phyloP scores from a whole-genome alignment of 495 filamentous ascomycete genomes.

The Durotheca rogersii region DNA sequence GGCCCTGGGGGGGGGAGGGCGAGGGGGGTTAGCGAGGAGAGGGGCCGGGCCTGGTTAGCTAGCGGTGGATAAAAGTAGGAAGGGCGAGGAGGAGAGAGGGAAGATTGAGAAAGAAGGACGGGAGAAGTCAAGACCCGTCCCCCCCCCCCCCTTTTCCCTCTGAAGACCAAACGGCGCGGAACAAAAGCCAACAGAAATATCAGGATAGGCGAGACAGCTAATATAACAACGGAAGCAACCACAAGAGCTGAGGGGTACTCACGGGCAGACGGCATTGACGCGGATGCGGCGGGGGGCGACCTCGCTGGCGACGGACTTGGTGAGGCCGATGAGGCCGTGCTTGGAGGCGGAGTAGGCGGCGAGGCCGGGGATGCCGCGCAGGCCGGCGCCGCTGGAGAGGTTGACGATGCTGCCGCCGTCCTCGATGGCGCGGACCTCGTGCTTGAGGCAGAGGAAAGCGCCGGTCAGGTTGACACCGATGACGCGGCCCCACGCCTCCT shows the following conservation, averaged over 20 bases:
- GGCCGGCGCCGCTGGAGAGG: constrained; percentile 49
- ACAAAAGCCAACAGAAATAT: too few relatives aligned
- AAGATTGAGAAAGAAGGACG: background rate
- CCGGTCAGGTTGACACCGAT: constrained; percentile 28
- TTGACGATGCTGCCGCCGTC: constrained; percentile 55
- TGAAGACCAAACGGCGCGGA: too few relatives aligned
- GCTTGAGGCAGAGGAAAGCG: constrained; percentile 29
- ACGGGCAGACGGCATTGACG: constrained; percentile 58
- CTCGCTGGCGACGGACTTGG: constrained; percentile 53
- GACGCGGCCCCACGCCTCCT: constrained; percentile 20
- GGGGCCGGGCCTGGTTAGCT: background rate
- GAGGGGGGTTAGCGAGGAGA: too few relatives aligned
- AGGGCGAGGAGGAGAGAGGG: background rate
- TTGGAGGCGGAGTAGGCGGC: constrained; percentile 55
- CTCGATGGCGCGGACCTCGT: constrained; percentile 42
- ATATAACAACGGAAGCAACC: too few relatives aligned
- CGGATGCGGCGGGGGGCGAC: constrained; percentile 48
- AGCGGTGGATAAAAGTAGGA: background rate
- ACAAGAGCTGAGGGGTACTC: constrained; percentile 29
- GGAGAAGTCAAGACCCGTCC: too few relatives aligned
- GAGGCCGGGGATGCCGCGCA: constrained; percentile 42
- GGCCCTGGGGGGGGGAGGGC: too few relatives aligned
- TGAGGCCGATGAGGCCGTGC: constrained; percentile 58
- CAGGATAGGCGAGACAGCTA: too few relatives aligned
- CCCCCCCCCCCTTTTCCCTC: too few relatives aligned